Base-by-base conservation (phyloP, 306 rosid species). In the Gynostemma pentaphyllum region DNA sequence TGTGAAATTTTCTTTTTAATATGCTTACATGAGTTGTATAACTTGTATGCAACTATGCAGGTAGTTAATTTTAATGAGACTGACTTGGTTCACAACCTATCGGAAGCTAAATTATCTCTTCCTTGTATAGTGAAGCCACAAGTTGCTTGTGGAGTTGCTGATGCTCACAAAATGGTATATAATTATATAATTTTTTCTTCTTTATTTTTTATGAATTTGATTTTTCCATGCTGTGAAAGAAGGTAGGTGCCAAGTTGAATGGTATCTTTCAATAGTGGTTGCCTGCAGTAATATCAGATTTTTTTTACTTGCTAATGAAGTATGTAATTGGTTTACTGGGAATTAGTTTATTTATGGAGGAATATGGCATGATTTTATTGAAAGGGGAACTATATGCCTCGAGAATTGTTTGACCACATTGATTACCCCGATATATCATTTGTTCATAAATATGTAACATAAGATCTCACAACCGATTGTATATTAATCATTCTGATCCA, bases 41-140 rank as follows among this genome's bases (percentile, higher is more conserved):
- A 12, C 32, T 1, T 11, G 14, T 60, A 9, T 27, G 47, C 19
- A 61, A 39, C 21, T 65, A n/a, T 53, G 57, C 82, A 78, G 86
- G 94, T 88, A 65, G 81, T 75, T 76, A 76, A 71, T 57, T 88
- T 80, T 68, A 70, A 74, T 14, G 72, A 78, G 68, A 72, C 75
- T 57, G 71, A 78, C 81, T 74, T 82, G 64, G 50, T 53, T 26
- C 69, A 74, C 54, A 78, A 71, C 69, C 67, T 92, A 37, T 72
- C 80, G 21, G 75, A 74, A 68, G 88, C 95, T 63, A 79, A 74
- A 57, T 52, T 92, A 74, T 65, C 81, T 72, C 83, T 86, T 72
- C 98, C 98, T 6, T 74, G 88, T 53, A 88, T 92, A 36, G 87
- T 86, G 74, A 92, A 92, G 80, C 95, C 98, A n/a, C 82, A 86